Base-by-base conservation (phyloP, 108 stramenopile species). In the Nannochloropsis granulata region DNA sequence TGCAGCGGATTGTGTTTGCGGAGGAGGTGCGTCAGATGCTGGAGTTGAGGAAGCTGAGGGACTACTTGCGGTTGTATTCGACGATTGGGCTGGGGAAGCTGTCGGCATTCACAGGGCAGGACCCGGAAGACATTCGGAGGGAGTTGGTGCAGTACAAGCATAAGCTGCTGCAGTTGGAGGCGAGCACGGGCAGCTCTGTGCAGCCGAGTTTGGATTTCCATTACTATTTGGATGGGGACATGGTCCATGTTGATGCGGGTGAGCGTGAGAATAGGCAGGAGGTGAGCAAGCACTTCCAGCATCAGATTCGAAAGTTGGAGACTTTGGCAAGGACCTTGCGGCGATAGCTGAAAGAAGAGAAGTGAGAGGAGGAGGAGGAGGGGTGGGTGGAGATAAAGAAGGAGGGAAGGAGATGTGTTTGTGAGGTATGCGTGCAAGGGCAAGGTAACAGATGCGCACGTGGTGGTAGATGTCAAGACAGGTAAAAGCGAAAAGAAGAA, bases 21-120 rank as follows among this genome's bases (percentile, higher is more conserved):
- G 79, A 80, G 24, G 94, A 96, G 89, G 91, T 95, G 90, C 79
- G 85, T 43, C 82, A 86, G 24, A 93, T 94, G 80, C 81, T 84
- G 79, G 90, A 84, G 11, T 86, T 94, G 82, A 89, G 91, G 43
- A 93, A 93, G 84, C 87, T 97, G 84, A 84, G 95, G 79, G 93
- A 92, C 34, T 96, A 94, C 91, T 88, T 97, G 92, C 93, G 92
- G 26, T 90, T 97, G 21, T 97, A 97, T 89, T 95, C 95, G 19
- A 93, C 94, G 82, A 94, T 97, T 82, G 91, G 85, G 16, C 85
- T 95, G 13, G 90, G 89, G 26, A 97, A 97, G 85, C 88, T 97
- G 34, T 92, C 93, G 12, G 82, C 88, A 13, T 97, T 96, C 23
- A 25, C 79, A 19, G 79, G 25, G 79, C 23, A 24, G 24, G 79